These are phyloP conservation scores for Thermomucor indicae-seudaticae DNA, from an alignment of 371 early-diverging fungal species.

Conservation along the genomic window DNA sequence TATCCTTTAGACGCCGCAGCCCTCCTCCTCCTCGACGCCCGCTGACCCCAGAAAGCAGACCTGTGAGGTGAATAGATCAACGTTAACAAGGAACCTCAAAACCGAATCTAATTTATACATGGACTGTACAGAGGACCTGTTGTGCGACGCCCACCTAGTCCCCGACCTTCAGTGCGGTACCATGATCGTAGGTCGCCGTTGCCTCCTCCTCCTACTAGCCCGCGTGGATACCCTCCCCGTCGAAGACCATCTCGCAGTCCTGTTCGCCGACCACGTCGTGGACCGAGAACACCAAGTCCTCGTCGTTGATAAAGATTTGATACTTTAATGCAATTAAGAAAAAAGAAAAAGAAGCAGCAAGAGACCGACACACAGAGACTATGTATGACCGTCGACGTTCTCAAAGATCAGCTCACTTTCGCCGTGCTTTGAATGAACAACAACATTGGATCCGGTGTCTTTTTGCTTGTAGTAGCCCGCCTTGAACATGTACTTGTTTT, in stretches of 20 bases:
- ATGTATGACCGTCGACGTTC: neutral
- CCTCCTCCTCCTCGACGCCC: too few relatives aligned
- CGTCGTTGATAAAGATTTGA: neutral
- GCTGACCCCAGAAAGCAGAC: too few relatives aligned
- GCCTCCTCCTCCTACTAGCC: too few relatives aligned
- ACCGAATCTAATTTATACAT: too few relatives aligned
- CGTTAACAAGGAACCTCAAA: too few relatives aligned
- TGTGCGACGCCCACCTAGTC: too few relatives aligned
- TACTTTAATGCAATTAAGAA: neutral
- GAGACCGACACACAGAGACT: neutral
- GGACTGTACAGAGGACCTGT: too few relatives aligned
- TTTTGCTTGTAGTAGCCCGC: conserved; percentile 20
- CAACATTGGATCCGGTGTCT: conserved; percentile 7
- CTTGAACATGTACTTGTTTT: conserved; percentile 10
- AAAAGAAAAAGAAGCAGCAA: neutral
- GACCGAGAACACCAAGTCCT: neutral
- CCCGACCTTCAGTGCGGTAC: too few relatives aligned
- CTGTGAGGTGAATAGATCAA: too few relatives aligned
- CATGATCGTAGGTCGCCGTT: too few relatives aligned
- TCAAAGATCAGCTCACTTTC: conserved; percentile 10
- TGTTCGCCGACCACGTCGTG: neutral
- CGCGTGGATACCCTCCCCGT: neutral
- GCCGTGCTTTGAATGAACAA: conserved; percentile 16
- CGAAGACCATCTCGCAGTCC: neutral
- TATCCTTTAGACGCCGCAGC: too few relatives aligned